These are phyloP conservation scores for Symmetrospora coprosmae DNA, from an alignment of 768 basidiomycete species.

Conservation along the genomic window DNA sequence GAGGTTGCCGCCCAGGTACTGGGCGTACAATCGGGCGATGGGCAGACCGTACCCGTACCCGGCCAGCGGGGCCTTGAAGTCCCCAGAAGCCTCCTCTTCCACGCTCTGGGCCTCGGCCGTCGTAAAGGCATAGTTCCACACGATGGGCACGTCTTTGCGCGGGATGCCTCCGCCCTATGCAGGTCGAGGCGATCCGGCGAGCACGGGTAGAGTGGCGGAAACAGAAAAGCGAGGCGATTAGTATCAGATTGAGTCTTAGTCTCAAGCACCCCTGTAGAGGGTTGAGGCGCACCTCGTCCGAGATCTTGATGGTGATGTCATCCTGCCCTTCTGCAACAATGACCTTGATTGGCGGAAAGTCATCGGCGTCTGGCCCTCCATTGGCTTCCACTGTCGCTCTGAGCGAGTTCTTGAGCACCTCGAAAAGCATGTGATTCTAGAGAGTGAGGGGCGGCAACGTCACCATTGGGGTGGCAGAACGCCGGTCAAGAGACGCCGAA, in stretches of 20 bases:
- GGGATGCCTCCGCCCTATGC: constrained; percentile 81
- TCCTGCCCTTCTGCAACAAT: constrained; percentile 94
- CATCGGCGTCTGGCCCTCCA: constrained; percentile 66
- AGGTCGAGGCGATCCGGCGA: not conserved
- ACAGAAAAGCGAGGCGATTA: not conserved
- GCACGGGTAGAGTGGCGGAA: not conserved
- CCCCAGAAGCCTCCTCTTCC: constrained; percentile 41
- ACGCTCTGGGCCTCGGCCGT: constrained; percentile 32
- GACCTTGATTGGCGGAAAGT: constrained; percentile 81
- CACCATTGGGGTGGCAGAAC: not conserved
- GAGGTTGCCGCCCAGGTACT: constrained; percentile 77
- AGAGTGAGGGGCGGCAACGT: not conserved
- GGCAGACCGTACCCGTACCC: constrained; percentile 76
- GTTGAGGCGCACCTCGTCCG: constrained; percentile 57
- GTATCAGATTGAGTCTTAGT: no score
- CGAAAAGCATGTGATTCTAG: constrained; percentile 71
- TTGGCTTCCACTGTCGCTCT: constrained; percentile 88
- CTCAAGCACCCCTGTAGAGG: no score
- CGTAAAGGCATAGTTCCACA: constrained; percentile 82
- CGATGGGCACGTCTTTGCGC: constrained; percentile 66
- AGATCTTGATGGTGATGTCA: constrained; percentile 98
- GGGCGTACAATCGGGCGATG: constrained; percentile 79
- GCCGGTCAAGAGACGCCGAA: not conserved
- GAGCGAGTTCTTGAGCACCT: constrained; percentile 91
- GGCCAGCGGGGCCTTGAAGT: constrained; percentile 96